These are phyloP conservation scores for Cercophora scortea DNA, from an alignment of 495 filamentous ascomycete species.

Conservation along the genomic window DNA sequence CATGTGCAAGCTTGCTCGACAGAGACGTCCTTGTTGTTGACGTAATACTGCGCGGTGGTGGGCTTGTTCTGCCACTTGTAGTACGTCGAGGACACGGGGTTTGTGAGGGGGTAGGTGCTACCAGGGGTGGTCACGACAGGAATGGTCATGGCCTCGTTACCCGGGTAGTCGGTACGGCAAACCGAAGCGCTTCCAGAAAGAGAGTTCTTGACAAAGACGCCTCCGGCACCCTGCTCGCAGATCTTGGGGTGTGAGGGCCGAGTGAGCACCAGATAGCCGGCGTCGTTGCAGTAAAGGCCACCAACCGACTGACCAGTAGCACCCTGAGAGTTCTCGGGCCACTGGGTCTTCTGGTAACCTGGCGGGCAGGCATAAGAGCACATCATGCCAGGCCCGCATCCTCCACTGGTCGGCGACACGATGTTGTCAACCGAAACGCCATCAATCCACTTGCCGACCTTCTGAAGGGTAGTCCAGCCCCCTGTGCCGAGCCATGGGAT, in stretches of 20 bases:
- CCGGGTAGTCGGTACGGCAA: conserved; percentile 96
- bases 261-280: conserved; percentile 72
- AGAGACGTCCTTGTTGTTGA: conserved; percentile 70
- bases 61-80: conserved; percentile 65
- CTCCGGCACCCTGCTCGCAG: conserved; percentile 65
- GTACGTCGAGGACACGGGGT: conserved; percentile 61
- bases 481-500: conserved; percentile 58
- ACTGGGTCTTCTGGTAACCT: conserved; percentile 90
- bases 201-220: conserved; percentile 67
- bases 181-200: conserved; percentile 57
- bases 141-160: conserved; percentile 76
- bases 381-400: conserved; percentile 55
- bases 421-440: conserved; percentile 41
- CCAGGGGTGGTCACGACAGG: conserved; percentile 58
- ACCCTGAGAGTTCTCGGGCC: conserved; percentile 70
- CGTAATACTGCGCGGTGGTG: conserved; percentile 94
- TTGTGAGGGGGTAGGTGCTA: conserved; percentile 53
- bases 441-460: conserved; percentile 29
- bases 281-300: conserved; percentile 69
- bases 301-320: conserved; percentile 78
- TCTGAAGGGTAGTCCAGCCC: conserved; percentile 79
- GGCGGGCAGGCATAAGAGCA: conserved; percentile 93
- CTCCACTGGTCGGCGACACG: conserved; percentile 55
- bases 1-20: conserved; percentile 71
- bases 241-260: conserved; percentile 57